Evolutionary conservation across 2,329 filamentous ascomycete species (phyloP), one percentile per base, ranked within the genome.

Genomic region (Sporothrix euskadiensis): DNA sequence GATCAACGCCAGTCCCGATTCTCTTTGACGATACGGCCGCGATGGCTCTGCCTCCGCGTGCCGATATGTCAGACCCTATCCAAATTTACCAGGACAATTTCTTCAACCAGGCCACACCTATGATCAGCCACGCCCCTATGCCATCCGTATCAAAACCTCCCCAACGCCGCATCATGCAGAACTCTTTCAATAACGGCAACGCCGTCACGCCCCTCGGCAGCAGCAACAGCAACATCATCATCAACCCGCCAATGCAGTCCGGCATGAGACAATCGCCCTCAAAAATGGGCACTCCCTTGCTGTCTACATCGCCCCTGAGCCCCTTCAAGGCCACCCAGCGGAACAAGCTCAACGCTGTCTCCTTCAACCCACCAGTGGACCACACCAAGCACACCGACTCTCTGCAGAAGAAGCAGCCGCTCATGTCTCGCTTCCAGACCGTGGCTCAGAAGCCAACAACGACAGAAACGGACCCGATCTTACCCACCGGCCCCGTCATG

Each of bases 291-390:
- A 81, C 82, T 72, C 84, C 85, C 77, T 84, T 84, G 77, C 83
- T 83, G 57, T 87, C 85, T 73, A 87, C 88, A 75, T 89, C 90
- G 65, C 90, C 86, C 54, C 86, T 86, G 75, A 87, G 86, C 78
- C 88, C 87, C 76, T 87, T 90, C n/a, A 81, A 82, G 77, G 86
- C 85, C 78, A 79, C 83, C 19, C 81, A 84, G 69, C 86, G 85
- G 81, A 89, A 85, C 79, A 89, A 88, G 78, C 84, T 96, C 76
- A 90, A 91, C 79, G 87, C 89, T 77, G 84, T 92, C 74, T 84
- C 87, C 57, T 90, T 94, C 83, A 88, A 89, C 68, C 91, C 91
- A 44, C 91, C 92, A 1, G 81, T 83, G 71, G 83, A 84, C 75
- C 83, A 85, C 73, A 80, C 81, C 26, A 86, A 87, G 78, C 82